Conservation (phyloP, 768 basidiomycete species). For the Tricholoma saponaceum region DNA sequence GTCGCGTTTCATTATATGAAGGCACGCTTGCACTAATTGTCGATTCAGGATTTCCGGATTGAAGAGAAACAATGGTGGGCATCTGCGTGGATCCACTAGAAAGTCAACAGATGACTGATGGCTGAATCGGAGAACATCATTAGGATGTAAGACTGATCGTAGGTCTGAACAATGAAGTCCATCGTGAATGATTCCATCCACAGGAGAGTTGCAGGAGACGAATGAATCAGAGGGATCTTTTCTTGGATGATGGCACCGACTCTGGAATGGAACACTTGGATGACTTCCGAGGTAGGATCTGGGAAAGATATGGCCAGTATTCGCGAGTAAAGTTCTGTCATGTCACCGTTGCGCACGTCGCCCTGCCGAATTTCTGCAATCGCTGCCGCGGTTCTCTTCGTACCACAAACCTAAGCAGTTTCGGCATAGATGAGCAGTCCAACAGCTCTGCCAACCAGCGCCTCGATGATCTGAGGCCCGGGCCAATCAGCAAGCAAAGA, state of each 20-base stretch:
- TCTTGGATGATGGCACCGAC: slow-evolving; percentile 19
- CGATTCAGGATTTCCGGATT: slow-evolving; percentile 11
- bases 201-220: too few relatives aligned
- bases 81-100: slow-evolving; percentile 11
- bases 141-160: too few relatives aligned
- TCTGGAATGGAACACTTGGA: slow-evolving; percentile 11
- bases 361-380: neutral
- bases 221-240: slow-evolving; percentile 11
- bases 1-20: slow-evolving; percentile 23
- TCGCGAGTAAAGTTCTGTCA: slow-evolving; percentile 14
- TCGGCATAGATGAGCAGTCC: slow-evolving; percentile 6
- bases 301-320: slow-evolving; percentile 17
- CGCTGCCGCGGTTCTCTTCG: neutral
- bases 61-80: slow-evolving; percentile 14
- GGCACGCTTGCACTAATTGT: slow-evolving; percentile 16
- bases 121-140: slow-evolving; percentile 10
- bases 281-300: slow-evolving; percentile 1
- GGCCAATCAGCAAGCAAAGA: neutral
- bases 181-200: too few relatives aligned
- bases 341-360: slow-evolving; percentile 8
- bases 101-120: slow-evolving; percentile 27
- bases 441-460: slow-evolving; percentile 10
- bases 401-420: slow-evolving; percentile 1
- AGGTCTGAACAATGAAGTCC: too few relatives aligned
- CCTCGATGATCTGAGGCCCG: neutral